Evolutionary conservation across 2,329 filamentous ascomycete genomes (phyloP), one percentile per base, ranked within the genome.

Genomic region (Beauveria sp.): DNA sequence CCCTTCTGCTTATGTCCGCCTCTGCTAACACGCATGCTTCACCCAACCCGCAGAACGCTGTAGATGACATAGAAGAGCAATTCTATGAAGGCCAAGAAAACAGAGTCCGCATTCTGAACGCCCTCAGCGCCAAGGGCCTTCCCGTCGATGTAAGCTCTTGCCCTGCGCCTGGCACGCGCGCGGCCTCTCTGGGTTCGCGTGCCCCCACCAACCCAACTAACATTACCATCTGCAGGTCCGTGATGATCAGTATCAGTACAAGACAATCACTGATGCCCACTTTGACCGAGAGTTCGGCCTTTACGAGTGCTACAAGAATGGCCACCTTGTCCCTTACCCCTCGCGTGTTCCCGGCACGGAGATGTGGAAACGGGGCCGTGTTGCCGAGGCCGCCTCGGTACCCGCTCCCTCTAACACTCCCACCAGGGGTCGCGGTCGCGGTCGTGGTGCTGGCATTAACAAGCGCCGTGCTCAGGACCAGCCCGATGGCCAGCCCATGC

Each of bases 391-490:
- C 61, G 70, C 74, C 59, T 74, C 71, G 59, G 72, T 69, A 26
- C 67, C 69, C 41, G 65, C 69, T 16, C 66, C 67, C 44, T 63
- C 64, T 34, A 59, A 65, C n/a, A 59, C 69, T 30, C 65, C 68
- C 41, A 67, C 64, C 64, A 73, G 65, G 63, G 69, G 62, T 67
- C 70, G 68, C 70, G 74, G 70, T 56, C 69, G 65, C 66, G 74
- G 66, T 51, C 73, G 68, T 53, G 48, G 18, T 41, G 16, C 46
- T n/a, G 72, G 68, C 40, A 68, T 67, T 58, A 70, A 67, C 63
- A 85, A 84, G 72, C 78, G 82, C 26, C 82, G 78, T 66, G 77
- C 81, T 6, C 77, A 76, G 16, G 78, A 77, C 30, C 78, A 80
- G 63, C 75, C 74, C 1, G 80, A 83, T 22, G 77, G 76, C 24